Evolutionary conservation across 2,329 filamentous ascomycete genomes (phyloP).

Genomic region (Fusarium zealandicum): DNA sequence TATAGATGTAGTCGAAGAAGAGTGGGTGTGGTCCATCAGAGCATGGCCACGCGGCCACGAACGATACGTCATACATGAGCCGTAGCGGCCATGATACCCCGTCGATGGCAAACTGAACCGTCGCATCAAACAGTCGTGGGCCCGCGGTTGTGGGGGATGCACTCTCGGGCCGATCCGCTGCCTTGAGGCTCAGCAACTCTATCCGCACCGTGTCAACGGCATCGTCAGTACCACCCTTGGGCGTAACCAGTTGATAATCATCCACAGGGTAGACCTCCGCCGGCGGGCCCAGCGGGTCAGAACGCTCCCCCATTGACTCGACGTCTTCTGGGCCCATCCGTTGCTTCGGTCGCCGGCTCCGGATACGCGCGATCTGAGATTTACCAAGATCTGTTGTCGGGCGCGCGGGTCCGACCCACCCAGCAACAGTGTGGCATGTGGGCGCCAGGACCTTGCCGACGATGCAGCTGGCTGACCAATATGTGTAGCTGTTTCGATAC

Average conservation of each 20-base stretch:
- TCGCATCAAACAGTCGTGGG: conserved; percentile 65
- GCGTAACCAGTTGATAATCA: conserved; percentile 70
- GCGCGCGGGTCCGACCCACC: conserved; percentile 77
- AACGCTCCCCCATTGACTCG: conserved; percentile 70
- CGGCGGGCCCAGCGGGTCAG: conserved; percentile 71
- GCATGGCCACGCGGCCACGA: conserved; percentile 71
- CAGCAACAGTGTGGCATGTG: conserved; percentile 73
- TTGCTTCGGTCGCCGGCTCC: conserved; percentile 65
- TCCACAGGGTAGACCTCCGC: conserved; percentile 68
- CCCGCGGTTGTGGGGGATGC: conserved; percentile 35
- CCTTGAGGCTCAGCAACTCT: conserved; percentile 69
- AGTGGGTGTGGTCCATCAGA: conserved; percentile 70
- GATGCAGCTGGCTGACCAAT: conserved; percentile 76
- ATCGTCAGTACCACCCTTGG: conserved; percentile 61
- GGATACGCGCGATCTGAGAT: conserved; percentile 74
- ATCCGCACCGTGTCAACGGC: conserved; percentile 72
- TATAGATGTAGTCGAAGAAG: conserved; percentile 74
- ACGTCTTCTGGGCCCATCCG: conserved; percentile 66
- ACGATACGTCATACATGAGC: conserved; percentile 70
- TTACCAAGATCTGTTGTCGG: conserved; percentile 71
- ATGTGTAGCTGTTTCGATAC: conserved; percentile 76
- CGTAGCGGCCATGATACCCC: conserved; percentile 69
- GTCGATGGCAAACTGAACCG: conserved; percentile 69
- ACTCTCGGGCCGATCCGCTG: conserved; percentile 45
- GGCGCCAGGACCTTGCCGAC: conserved; percentile 79